These are phyloP conservation scores for Paecilomyces variotii DNA, from an alignment of 2,329 filamentous ascomycete species.

Conservation along the genomic window DNA sequence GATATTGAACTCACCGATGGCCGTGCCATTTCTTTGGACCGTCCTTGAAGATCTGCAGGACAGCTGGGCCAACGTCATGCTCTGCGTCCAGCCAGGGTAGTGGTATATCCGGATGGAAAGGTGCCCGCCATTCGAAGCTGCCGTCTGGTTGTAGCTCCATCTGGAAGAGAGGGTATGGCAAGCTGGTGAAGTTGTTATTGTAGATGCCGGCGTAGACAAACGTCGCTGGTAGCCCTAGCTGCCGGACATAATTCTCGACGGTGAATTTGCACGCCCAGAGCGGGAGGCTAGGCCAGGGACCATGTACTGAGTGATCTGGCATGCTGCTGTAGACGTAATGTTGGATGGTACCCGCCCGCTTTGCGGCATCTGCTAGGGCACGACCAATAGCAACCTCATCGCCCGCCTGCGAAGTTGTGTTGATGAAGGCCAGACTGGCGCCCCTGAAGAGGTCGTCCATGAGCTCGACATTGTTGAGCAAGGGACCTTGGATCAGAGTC, in stretches of 20 bases:
- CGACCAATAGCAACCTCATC: conserved; percentile 87
- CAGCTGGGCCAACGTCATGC: conserved; percentile 86
- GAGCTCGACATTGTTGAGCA: conserved; percentile 63
- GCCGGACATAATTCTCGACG: conserved; percentile 82
- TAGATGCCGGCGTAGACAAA: conserved; percentile 97
- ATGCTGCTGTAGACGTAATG: conserved; percentile 97
- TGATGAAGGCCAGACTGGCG: conserved; percentile 88
- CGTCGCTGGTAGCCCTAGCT: conserved; percentile 74
- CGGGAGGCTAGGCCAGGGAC: conserved; percentile 75
- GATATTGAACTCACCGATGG: conserved; percentile 46
- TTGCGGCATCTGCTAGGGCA: conserved; percentile 81
- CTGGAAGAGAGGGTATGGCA: conserved; percentile 88
- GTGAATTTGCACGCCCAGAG: conserved; percentile 90
- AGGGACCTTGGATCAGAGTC: conserved; percentile 57
- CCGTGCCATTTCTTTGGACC: conserved; percentile 77
- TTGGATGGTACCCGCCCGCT: conserved; percentile 65
- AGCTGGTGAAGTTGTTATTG: conserved; percentile 97
- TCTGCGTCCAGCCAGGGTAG: conserved; percentile 95
- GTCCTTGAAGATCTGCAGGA: conserved; percentile 93
- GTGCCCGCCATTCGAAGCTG: conserved; percentile 85
- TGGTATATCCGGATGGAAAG: conserved; percentile 81
- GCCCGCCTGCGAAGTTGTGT: conserved; percentile 85
- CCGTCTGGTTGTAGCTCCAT: conserved; percentile 82
- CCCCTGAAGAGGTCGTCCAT: conserved; percentile 74
- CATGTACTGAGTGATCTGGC: conserved; percentile 83